Base-by-base conservation (phyloP, 2,329 filamentous ascomycete species). In the Paraconiothyrium brasiliense region DNA sequence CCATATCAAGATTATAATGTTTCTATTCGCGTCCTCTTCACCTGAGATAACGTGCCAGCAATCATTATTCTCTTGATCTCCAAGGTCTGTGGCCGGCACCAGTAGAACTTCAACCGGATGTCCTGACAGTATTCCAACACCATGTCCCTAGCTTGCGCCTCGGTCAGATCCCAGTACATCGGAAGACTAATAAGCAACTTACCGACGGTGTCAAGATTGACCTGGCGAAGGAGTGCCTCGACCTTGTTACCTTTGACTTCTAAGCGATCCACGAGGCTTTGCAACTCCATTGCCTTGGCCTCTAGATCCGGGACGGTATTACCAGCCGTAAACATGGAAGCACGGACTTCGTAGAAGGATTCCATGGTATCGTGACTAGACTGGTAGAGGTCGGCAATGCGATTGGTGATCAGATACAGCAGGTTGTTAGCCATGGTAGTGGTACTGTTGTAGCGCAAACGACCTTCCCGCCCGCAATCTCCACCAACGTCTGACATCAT, bases 391-490 rank as follows among this genome's bases (percentile, higher is more conserved):
- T 51, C 49, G 35, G 32, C 32, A 13, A 51, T 51, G 49, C 32
- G 49, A 9, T 20, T 51, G 10, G 32, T 51, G 49, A 51, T 39
- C 8, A 51, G 49, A 20, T 34, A 22, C 8, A 51, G 34, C 14
- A 51, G 49, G 4, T 22, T 39, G n/a, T 51, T 32, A 7, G 49
- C 49, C 34, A 51, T n/a, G 13, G 24, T 37, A 14, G 49, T 51
- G n/a, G 49, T 32, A 11, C 49, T 24, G 49, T 51, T 51, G 32
- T 24, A 51, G 9, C 32, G 49, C 32, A 51, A 32, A 10, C 16
- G 8, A 20, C 32, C 32, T n/a, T 51, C 49, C n/a, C 49, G 49
- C 16, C n/a, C 49, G 49, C 49, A 51, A 30, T 51, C 47, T 16
- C 47, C 49, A 22, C 16, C 32, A n/a, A 37, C 14, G 1, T 39